Evolutionary conservation across 1,284 basidiomycete genomes (phyloP), one percentile per base, ranked within the genome.

Genomic region (Melampsora occidentalis): DNA sequence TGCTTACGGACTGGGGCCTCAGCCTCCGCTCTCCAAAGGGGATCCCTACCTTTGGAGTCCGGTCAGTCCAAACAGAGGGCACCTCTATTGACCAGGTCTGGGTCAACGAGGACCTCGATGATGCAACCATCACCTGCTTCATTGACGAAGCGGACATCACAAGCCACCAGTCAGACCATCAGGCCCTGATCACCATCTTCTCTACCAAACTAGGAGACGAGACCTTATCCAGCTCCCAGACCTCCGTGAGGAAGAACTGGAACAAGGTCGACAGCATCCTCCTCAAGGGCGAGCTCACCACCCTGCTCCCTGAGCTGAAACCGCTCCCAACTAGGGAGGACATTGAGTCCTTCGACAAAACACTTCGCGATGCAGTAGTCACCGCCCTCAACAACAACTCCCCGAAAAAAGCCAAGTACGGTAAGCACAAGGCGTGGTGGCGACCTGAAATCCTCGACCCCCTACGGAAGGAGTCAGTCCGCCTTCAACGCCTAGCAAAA

Each of bases 91-190:
- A 71, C 51, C 46, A 62, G 7, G 49, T 57, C 12, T 71, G 70
- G 70, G 22, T 25, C 5, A 71, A 71, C 70, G 6, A n/a, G 35
- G 35, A 22, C 28, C 25, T 33, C 16, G n/a, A 49, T 6, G 20
- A 31, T 7, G 7, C 22, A 62, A 46, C 48, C 16, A 64, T 16
- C 2, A 4, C 20, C 5, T 62, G 42, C 42, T 48, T 10, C 4
- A 59, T 70, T 10, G 22, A 20, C 18, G n/a, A 46, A 31, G n/a
- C 64, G 46, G 10, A 42, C 10, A 1, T 42, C 2, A 2, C 12
- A 12, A 71, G 61, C 28, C 70, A 71, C 25, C 22, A 39, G 2
- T 71, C 70, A 1, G 70, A 71, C 20, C 61, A 71, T n/a, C 70
- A 71, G 31, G 59, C 70, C 9, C 62, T 71, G 10, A 20, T 28